phyloP scores from a whole-genome alignment of 2,329 filamentous ascomycete species.

The Penicillium sp. region DNA sequence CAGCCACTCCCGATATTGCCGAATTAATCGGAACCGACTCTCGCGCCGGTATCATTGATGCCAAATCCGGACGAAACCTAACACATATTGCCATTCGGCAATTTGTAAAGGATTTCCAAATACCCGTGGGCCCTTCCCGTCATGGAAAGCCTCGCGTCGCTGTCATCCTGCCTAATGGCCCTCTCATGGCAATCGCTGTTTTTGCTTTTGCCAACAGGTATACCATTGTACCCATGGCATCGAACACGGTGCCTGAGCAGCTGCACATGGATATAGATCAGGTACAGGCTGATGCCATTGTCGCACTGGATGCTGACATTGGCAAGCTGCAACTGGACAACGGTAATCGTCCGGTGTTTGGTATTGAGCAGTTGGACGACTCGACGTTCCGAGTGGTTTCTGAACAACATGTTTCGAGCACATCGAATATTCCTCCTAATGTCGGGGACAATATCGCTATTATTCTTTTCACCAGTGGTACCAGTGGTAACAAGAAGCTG shows the following conservation, averaged over 20 bases:
- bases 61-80: slow-evolving; percentile 10
- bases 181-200: slow-evolving; percentile 51
- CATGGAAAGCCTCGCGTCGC: slow-evolving; percentile 46
- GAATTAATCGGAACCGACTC: slow-evolving; percentile 13
- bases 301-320: slow-evolving; percentile 42
- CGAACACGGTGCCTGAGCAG: slow-evolving; percentile 50
- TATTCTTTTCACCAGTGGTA: slow-evolving; percentile 58
- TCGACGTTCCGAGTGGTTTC: slow-evolving; percentile 34
- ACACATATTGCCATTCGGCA: slow-evolving; percentile 18
- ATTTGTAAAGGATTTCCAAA: slow-evolving; percentile 22
- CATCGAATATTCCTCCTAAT: slow-evolving; percentile 38
- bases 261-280: slow-evolving; percentile 53
- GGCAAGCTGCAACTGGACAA: slow-evolving; percentile 11
- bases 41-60: slow-evolving; percentile 17
- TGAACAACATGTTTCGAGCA: neutral
- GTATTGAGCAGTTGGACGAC: slow-evolving; percentile 31
- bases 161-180: slow-evolving; percentile 55
- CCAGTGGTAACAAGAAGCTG: slow-evolving; percentile 59
- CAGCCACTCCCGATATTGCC: slow-evolving; percentile 8
- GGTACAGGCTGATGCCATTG: slow-evolving; percentile 47
- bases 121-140: slow-evolving; percentile 22
- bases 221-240: slow-evolving; percentile 54
- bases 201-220: slow-evolving; percentile 53
- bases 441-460: slow-evolving; percentile 49
- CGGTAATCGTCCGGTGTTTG: slow-evolving; percentile 13